Evolutionary conservation across 345 rosid species (phyloP).

Genomic region (Stellera chamaejasme): DNA sequence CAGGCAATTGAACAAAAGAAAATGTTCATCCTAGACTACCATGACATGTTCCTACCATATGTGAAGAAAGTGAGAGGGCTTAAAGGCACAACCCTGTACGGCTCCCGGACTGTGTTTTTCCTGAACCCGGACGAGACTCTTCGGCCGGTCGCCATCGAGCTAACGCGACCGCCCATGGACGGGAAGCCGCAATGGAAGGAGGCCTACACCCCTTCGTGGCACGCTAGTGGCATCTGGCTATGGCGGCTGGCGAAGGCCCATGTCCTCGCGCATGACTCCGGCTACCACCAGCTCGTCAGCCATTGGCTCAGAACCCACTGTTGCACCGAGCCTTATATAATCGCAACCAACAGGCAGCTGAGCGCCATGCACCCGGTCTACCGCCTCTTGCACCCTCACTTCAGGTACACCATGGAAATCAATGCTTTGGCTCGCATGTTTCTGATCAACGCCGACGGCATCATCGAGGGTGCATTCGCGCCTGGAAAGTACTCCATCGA

Average conservation of each 20-base stretch:
- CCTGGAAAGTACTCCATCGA: slow-evolving; percentile 35
- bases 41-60: slow-evolving; percentile 41
- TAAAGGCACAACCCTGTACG: slow-evolving; percentile 38
- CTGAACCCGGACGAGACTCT: slow-evolving; percentile 29
- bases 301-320: slow-evolving; percentile 40
- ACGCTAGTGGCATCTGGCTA: slow-evolving; percentile 37
- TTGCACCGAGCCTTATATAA: slow-evolving; percentile 35
- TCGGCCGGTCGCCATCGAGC: slow-evolving; percentile 44
- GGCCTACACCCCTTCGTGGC: slow-evolving; percentile 23
- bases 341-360: slow-evolving; percentile 45
- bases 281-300: slow-evolving; percentile 49
- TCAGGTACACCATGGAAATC: slow-evolving; percentile 55
- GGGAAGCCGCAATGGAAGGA: slow-evolving; percentile 53
- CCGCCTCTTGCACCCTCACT: slow-evolving; percentile 43
- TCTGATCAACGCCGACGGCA: slow-evolving; percentile 39
- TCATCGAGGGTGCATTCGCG: slow-evolving; percentile 38
- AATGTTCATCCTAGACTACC: slow-evolving; percentile 48
- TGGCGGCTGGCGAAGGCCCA: slow-evolving; percentile 61
- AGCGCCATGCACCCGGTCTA: slow-evolving; percentile 51
- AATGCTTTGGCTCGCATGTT: slow-evolving; percentile 42
- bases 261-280: slow-evolving; percentile 47
- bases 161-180: slow-evolving; percentile 35
- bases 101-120: slow-evolving; percentile 48
- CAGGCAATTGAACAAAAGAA: slow-evolving; percentile 41
- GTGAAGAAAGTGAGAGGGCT: slow-evolving; percentile 42